phyloP scores from a whole-genome alignment of 495 filamentous ascomycete genomes.

The Jackrogersella minutella region DNA sequence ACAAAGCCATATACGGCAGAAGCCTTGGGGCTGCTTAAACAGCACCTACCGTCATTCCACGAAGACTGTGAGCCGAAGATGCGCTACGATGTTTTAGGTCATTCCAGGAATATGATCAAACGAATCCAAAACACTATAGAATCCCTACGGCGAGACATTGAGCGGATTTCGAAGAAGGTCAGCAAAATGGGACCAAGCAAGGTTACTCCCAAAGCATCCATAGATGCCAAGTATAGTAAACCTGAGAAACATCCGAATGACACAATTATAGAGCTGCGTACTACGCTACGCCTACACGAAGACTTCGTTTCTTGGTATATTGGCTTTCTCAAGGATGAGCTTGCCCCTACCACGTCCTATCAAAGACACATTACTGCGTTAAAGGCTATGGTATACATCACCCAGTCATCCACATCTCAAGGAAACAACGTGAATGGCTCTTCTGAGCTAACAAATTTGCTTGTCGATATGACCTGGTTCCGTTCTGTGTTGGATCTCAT shows the following conservation, averaged over 20 bases:
- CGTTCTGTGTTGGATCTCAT: slow-evolving; percentile 78
- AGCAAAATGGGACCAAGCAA: slow-evolving; percentile 13
- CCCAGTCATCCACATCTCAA: slow-evolving; percentile 51
- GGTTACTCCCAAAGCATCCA: background rate
- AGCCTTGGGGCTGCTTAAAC: slow-evolving; percentile 66
- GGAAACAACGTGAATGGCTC: slow-evolving; percentile 10
- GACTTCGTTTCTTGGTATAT: slow-evolving; percentile 75
- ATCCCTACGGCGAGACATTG: slow-evolving; percentile 32
- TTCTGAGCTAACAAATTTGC: slow-evolving; percentile 27
- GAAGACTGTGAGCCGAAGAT: slow-evolving; percentile 85
- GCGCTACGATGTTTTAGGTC: slow-evolving; percentile 75
- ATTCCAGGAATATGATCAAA: slow-evolving; percentile 71
- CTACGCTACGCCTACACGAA: slow-evolving; percentile 54
- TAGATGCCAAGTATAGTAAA: slow-evolving; percentile 6
- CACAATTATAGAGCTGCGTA: background rate
- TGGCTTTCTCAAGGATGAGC: slow-evolving; percentile 71
- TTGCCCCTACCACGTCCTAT: slow-evolving; percentile 80
- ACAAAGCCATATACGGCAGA: slow-evolving; percentile 71
- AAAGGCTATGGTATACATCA: slow-evolving; percentile 67
- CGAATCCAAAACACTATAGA: slow-evolving; percentile 63
- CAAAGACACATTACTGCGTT: slow-evolving; percentile 85
- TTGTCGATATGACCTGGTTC: slow-evolving; percentile 61
- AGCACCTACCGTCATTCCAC: slow-evolving; percentile 71
- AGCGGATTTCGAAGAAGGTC: slow-evolving; percentile 27
- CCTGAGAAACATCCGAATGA: slow-evolving; percentile 22